Evolutionary conservation across 768 basidiomycete species (phyloP).

Genomic region (Kwoniella sp.): DNA sequence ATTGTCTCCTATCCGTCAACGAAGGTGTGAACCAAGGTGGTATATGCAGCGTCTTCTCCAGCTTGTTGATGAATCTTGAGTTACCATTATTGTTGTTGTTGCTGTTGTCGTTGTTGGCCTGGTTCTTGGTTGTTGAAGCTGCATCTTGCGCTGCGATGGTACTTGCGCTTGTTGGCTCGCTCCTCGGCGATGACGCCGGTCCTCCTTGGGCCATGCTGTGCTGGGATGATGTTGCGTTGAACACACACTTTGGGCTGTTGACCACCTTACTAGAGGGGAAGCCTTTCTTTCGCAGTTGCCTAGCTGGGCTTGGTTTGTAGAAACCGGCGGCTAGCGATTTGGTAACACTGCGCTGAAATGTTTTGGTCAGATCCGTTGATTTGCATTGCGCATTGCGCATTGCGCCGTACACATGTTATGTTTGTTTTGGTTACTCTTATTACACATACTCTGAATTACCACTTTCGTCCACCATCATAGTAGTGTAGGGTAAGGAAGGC

Average conservation of each 20-base stretch:
- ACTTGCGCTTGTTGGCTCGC: background rate
- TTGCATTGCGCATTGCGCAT: background rate
- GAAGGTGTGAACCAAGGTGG: conserved; percentile 18
- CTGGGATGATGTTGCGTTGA: too few relatives aligned
- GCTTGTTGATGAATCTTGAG: background rate
- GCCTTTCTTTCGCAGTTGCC: too few relatives aligned
- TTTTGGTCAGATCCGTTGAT: background rate
- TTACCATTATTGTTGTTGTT: background rate
- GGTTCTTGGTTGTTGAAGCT: background rate
- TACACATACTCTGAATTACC: too few relatives aligned
- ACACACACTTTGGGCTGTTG: too few relatives aligned
- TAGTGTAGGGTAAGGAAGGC: too few relatives aligned
- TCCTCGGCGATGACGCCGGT: background rate
- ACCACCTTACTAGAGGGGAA: too few relatives aligned
- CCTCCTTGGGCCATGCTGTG: background rate
- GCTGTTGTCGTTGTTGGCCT: background rate
- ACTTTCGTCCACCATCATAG: too few relatives aligned
- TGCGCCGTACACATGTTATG: too few relatives aligned
- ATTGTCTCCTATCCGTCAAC: conserved; percentile 29
- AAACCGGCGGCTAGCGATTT: background rate
- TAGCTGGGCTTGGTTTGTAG: too few relatives aligned
- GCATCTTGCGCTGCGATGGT: background rate
- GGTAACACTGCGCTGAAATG: background rate
- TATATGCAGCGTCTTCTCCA: conserved; percentile 16
- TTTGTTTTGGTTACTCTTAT: too few relatives aligned